Evolutionary conservation across 768 basidiomycete species (phyloP).

Genomic region (Suillus cothurnatus): DNA sequence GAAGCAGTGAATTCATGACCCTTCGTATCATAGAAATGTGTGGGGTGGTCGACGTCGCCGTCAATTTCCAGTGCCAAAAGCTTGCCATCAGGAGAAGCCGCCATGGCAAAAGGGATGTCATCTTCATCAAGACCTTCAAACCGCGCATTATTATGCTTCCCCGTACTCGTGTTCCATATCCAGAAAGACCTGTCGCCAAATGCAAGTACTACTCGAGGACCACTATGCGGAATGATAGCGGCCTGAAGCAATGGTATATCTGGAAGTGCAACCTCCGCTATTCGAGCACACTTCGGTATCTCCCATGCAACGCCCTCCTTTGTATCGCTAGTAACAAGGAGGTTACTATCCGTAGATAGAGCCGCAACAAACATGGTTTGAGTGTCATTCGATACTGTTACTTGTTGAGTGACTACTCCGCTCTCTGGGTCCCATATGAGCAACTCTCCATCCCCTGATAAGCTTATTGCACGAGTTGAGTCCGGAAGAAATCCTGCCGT

Average conservation of each 20-base stretch:
- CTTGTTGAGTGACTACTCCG: neutral
- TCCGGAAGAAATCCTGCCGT: neutral
- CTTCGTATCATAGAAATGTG: neutral
- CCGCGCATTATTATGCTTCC: neutral
- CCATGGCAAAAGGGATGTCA: neutral
- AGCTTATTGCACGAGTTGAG: neutral
- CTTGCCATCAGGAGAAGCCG: neutral
- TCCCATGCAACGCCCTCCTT: conserved; percentile 1
- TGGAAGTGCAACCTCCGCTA: neutral
- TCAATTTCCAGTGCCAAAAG: conserved; percentile 1
- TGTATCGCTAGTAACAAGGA: neutral
- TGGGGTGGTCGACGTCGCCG: neutral
- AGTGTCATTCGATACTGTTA: neutral
- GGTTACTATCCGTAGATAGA: neutral
- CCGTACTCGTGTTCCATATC: neutral
- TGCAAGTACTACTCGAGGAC: neutral
- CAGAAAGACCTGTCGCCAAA: conserved; percentile 5
- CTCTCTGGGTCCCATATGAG: neutral
- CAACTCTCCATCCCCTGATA: neutral
- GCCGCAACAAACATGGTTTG: neutral
- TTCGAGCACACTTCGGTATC: neutral
- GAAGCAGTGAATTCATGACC: neutral
- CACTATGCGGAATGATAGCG: neutral
- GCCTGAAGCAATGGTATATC: conserved; percentile 1
- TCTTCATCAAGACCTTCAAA: neutral